Percentiles rank a stretch among this genome's conserved stretches.
Conservation (phyloP, 2,329 filamentous ascomycete species). For the Ophiostoma ips region DNA sequence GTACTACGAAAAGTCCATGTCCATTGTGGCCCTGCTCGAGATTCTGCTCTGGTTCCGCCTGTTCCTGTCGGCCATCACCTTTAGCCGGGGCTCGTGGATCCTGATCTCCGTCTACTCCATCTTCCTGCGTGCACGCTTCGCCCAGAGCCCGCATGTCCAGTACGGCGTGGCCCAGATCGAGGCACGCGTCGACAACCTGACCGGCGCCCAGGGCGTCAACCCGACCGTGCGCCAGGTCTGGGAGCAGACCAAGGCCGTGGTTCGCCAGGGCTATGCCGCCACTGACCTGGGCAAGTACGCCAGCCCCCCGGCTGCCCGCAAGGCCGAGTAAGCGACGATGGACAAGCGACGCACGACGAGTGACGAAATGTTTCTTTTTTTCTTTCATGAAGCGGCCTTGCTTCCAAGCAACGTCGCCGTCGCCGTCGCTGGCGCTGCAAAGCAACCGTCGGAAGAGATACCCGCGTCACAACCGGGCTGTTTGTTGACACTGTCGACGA, state of each 20-base stretch:
- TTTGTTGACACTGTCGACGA: too few relatives aligned
- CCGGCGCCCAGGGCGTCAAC: constrained; percentile 76
- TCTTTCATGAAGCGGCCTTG: too few relatives aligned
- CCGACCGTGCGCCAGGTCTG: constrained; percentile 67
- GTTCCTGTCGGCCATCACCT: constrained; percentile 65
- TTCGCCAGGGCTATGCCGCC: constrained; percentile 60
- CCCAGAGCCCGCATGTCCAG: constrained; percentile 90
- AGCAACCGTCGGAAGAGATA: too few relatives aligned
- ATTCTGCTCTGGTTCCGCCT: constrained; percentile 78
- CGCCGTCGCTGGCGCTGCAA: too few relatives aligned
- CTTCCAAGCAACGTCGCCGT: too few relatives aligned
- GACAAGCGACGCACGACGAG: background rate
- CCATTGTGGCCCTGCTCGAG: constrained; percentile 77
- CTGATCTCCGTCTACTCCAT: constrained; percentile 72
- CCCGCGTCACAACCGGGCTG: too few relatives aligned
- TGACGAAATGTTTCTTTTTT: too few relatives aligned
- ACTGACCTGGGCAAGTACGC: constrained; percentile 69
- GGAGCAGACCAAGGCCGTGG: constrained; percentile 60
- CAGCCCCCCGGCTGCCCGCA: constrained; percentile 40
- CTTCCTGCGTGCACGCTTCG: constrained; percentile 81
- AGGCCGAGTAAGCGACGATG: constrained; percentile 28
- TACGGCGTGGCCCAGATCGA: constrained; percentile 58
- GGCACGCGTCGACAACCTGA: constrained; percentile 63
- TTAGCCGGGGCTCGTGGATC: constrained; percentile 85
- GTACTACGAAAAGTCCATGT: constrained; percentile 96